A percentile compares a stretch with the other conserved stretches of the same genome.
Evolutionary conservation across 345 rosid genomes (phyloP).

Genomic region (Odontarrhena argentea): DNA sequence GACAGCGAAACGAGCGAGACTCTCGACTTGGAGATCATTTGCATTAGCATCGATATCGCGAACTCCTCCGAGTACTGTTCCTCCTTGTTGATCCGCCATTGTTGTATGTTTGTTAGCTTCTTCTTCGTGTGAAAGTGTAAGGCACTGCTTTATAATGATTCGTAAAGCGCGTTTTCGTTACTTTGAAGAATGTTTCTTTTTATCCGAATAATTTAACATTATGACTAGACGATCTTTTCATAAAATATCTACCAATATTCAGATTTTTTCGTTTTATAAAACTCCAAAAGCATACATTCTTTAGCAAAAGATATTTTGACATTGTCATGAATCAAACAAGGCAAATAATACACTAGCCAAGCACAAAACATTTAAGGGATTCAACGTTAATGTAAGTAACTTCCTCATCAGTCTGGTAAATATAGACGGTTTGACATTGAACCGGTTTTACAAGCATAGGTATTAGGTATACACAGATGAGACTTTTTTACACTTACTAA

Average conservation of each 20-base stretch:
- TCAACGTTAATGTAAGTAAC: too few species aligned
- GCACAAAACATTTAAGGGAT: too few species aligned
- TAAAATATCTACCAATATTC: neutral
- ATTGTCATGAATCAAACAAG: too few species aligned
- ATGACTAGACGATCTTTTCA: constrained; percentile 21
- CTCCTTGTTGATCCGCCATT: constrained; percentile 43
- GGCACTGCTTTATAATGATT: neutral
- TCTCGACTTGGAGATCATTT: constrained; percentile 62
- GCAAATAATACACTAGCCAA: too few species aligned
- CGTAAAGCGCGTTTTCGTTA: constrained; percentile 28
- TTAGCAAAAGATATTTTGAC: too few species aligned
- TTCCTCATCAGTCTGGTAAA: constrained; percentile 1
- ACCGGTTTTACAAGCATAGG: constrained; percentile 38
- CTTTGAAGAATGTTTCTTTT: constrained; percentile 28
- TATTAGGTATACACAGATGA: constrained; percentile 19
- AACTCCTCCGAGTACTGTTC: constrained; percentile 54
- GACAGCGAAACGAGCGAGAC: constrained; percentile 85
- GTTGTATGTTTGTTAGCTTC: too few species aligned
- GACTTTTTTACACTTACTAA: constrained; percentile 23
- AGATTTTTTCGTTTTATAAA: too few species aligned
- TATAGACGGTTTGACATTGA: constrained; percentile 19
- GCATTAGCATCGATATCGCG: constrained; percentile 51
- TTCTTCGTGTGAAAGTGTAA: neutral
- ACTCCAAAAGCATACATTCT: too few species aligned
- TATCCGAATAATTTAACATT: neutral